A percentile compares a stretch with the other conserved stretches of the same genome.
Evolutionary conservation across 805 yeast genomes (phyloP).

Genomic region (Lipomyces yamanashiensis): DNA sequence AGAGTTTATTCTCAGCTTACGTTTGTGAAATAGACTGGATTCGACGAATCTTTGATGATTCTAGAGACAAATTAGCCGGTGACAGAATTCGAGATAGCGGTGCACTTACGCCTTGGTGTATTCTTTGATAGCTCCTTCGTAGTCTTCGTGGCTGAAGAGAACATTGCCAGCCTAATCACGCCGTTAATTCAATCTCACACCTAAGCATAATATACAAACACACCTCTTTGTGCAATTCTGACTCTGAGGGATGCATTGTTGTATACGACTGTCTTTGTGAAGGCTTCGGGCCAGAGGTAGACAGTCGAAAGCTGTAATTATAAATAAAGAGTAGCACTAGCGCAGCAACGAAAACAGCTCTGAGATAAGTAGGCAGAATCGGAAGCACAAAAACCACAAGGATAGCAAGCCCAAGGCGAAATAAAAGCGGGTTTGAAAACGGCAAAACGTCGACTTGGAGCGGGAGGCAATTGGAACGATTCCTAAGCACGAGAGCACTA

Average conservation of each 20-base stretch:
- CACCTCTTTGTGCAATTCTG: slow-evolving; percentile 14
- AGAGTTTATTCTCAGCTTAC: slow-evolving; percentile 24
- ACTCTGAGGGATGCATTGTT: slow-evolving; percentile 15
- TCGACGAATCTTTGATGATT: slow-evolving; percentile 38
- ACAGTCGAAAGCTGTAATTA: background rate
- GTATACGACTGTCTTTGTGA: slow-evolving; percentile 1
- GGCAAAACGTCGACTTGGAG: slow-evolving; percentile 5
- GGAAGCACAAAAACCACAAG: slow-evolving; percentile 2
- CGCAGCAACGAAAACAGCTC: background rate
- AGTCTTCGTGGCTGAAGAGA: slow-evolving; percentile 40
- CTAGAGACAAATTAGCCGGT: slow-evolving; percentile 16
- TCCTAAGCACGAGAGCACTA: too few species aligned
- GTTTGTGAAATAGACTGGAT: slow-evolving; percentile 41
- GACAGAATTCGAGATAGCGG: background rate
- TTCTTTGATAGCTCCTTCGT: slow-evolving; percentile 40
- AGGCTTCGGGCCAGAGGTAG: background rate
- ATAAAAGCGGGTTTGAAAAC: background rate
- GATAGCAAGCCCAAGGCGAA: slow-evolving; percentile 1
- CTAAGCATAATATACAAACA: background rate
- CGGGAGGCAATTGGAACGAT: slow-evolving; percentile 7
- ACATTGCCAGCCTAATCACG: slow-evolving; percentile 38
- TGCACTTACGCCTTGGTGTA: slow-evolving; percentile 43
- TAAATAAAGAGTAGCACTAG: background rate
- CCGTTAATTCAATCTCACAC: background rate
- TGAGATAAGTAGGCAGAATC: background rate